These are phyloP conservation scores for Xylariaceae sp. DNA, from an alignment of 2,329 filamentous ascomycete genomes.

Conservation along the genomic window DNA sequence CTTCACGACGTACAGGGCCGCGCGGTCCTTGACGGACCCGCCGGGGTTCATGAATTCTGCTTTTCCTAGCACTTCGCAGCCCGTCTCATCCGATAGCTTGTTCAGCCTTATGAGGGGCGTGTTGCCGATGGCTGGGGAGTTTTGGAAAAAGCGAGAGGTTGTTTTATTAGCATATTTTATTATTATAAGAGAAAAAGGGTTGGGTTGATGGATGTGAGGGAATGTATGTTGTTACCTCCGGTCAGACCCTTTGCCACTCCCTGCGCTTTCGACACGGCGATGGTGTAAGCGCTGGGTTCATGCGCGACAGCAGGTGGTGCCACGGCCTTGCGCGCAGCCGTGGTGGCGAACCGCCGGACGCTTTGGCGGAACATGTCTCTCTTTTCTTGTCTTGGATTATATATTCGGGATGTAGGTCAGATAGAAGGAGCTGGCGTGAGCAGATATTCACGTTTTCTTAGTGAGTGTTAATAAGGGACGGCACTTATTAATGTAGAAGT, in stretches of 20 bases:
- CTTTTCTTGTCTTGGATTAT: not conserved
- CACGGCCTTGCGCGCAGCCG: conserved; percentile 44
- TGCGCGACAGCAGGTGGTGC: conserved; percentile 28
- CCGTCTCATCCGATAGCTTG: conserved; percentile 80
- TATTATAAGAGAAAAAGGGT: not conserved
- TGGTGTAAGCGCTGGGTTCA: conserved; percentile 51
- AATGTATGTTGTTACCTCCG: conserved; percentile 55
- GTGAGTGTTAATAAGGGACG: no score
- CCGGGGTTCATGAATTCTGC: conserved; percentile 99
- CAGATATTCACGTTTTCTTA: not conserved
- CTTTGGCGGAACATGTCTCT: conserved; percentile 62
- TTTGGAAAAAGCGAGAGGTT: no score
- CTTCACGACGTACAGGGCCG: conserved; percentile 87
- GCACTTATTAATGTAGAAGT: no score
- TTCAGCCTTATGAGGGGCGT: conserved; percentile 91
- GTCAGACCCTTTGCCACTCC: conserved; percentile 72
- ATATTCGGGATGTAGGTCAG: no score
- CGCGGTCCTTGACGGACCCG: conserved; percentile 92
- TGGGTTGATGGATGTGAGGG: not conserved
- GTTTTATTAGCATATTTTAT: conserved; percentile 1
- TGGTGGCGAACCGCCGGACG: conserved; percentile 61
- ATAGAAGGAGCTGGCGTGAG: not conserved
- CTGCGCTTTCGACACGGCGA: conserved; percentile 74
- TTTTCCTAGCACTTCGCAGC: conserved; percentile 91
- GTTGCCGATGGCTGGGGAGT: conserved; percentile 90